Conservation (phyloP, 345 rosid species). For the Hirschfeldia incana region DNA sequence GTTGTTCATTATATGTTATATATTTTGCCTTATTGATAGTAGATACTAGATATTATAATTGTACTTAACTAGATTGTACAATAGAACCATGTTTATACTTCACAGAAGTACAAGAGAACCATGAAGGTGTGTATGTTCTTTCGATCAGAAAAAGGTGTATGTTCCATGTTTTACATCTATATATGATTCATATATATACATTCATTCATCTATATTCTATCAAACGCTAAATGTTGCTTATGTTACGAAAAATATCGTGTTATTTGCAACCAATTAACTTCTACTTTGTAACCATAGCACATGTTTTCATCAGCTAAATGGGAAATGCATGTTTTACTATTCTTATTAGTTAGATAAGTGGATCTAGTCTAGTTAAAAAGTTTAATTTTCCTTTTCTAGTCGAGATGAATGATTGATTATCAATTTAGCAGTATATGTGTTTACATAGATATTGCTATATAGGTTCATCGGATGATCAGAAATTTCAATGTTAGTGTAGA, state of each 20-base stretch:
- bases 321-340: background rate
- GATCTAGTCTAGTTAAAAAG: background rate
- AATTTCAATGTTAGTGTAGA: background rate
- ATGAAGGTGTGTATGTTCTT: background rate
- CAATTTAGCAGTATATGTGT: background rate
- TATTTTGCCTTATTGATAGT: background rate
- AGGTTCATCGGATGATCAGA: background rate
- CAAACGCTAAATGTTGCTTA: constrained; percentile 1
- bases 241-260: background rate
- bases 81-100: background rate
- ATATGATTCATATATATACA: background rate
- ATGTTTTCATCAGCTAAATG: background rate
- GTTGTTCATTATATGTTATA: background rate
- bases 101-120: background rate
- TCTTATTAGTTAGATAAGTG: background rate
- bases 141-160: background rate
- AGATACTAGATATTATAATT: background rate
- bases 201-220: background rate
- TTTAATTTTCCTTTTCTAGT: background rate
- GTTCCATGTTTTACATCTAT: background rate
- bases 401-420: background rate
- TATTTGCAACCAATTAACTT: background rate
- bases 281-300: background rate
- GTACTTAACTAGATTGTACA: background rate
- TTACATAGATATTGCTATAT: background rate